A percentile compares a stretch with the other conserved stretches of the same genome.
These are phyloP conservation scores for Tricharina praecox DNA, from an alignment of 495 filamentous ascomycete species.

Conservation along the genomic window DNA sequence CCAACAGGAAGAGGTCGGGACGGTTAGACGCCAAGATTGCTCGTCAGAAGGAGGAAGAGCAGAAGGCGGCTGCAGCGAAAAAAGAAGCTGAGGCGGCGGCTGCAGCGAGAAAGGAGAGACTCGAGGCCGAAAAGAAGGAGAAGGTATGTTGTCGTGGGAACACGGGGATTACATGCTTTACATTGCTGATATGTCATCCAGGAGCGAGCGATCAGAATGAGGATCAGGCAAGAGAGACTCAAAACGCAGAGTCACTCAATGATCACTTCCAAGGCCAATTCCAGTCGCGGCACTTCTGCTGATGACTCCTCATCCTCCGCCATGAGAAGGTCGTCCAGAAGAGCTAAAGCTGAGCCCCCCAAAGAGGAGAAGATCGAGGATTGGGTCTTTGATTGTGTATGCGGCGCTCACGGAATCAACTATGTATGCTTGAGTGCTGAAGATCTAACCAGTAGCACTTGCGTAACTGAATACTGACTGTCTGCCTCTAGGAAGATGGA, in stretches of 20 bases:
- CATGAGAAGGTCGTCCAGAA: not conserved
- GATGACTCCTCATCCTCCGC: conserved; percentile 1
- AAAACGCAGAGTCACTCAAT: too few relatives aligned
- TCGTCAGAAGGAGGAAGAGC: conserved; percentile 57
- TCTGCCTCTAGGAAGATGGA: conserved; percentile 53
- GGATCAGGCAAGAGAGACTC: too few relatives aligned
- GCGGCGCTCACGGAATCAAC: conserved; percentile 63
- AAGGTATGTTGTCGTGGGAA: conserved; percentile 1
- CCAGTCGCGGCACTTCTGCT: conserved; percentile 10
- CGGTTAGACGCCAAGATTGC: conserved; percentile 67
- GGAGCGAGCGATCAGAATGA: conserved; percentile 64
- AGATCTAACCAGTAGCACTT: not conserved
- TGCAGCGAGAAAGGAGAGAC: conserved; percentile 14
- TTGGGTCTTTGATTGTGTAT: conserved; percentile 91
- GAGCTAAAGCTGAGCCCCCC: conserved; percentile 4
- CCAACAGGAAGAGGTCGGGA: conserved; percentile 84
- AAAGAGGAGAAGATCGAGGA: conserved; percentile 28
- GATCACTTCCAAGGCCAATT: too few relatives aligned
- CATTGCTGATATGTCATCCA: conserved; percentile 20
- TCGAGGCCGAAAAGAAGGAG: conserved; percentile 44
- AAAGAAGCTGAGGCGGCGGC: conserved; percentile 44
- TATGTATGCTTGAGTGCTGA: not conserved
- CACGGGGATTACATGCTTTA: too few relatives aligned
- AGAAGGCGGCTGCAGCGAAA: conserved; percentile 47
- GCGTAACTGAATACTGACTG: conserved; percentile 30